A percentile compares a stretch with the other conserved stretches of the same genome.
Evolutionary conservation across 768 basidiomycete species (phyloP).

Genomic region (Boletus barrowsii): DNA sequence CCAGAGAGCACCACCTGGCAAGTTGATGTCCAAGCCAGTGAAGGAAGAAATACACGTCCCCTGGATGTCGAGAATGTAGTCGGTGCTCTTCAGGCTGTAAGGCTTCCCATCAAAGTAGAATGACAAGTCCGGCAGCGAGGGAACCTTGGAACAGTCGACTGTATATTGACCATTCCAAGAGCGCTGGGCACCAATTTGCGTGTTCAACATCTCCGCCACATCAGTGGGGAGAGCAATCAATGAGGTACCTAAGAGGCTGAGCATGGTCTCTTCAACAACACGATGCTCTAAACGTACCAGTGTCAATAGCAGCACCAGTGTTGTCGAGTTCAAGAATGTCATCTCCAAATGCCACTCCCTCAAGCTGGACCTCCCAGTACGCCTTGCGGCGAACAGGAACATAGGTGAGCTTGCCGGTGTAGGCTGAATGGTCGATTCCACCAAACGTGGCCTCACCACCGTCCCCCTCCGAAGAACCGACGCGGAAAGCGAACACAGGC

Average conservation of each 20-base stretch:
- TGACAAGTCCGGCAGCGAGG: slow-evolving; percentile 77
- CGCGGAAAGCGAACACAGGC: slow-evolving; percentile 91
- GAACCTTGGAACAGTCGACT: slow-evolving; percentile 82
- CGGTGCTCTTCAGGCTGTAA: slow-evolving; percentile 75
- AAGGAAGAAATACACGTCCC: slow-evolving; percentile 95
- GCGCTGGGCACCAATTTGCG: slow-evolving; percentile 90
- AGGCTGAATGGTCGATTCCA: slow-evolving; percentile 76
- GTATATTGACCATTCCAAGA: slow-evolving; percentile 96
- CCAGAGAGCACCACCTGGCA: slow-evolving; percentile 80
- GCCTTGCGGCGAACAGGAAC: slow-evolving; percentile 92
- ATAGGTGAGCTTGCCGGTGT: slow-evolving; percentile 77
- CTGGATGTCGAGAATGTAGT: slow-evolving; percentile 88
- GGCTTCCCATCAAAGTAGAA: slow-evolving; percentile 81
- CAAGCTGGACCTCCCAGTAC: slow-evolving; percentile 97
- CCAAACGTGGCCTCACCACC: slow-evolving; percentile 92
- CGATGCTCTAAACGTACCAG: slow-evolving; percentile 46
- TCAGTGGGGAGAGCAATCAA: slow-evolving; percentile 92
- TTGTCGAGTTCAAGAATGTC: slow-evolving; percentile 88
- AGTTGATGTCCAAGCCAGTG: slow-evolving; percentile 85
- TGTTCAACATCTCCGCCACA: slow-evolving; percentile 96
- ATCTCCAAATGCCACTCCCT: slow-evolving; percentile 79
- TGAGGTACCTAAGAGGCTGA: slow-evolving; percentile 65
- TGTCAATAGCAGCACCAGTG: slow-evolving; percentile 92
- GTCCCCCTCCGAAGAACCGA: slow-evolving; percentile 83
- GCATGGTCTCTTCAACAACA: neutral